Evolutionary conservation across 192 early-diverging fungal genomes (phyloP).

Genomic region (Rhizoclosmatium globosum): DNA sequence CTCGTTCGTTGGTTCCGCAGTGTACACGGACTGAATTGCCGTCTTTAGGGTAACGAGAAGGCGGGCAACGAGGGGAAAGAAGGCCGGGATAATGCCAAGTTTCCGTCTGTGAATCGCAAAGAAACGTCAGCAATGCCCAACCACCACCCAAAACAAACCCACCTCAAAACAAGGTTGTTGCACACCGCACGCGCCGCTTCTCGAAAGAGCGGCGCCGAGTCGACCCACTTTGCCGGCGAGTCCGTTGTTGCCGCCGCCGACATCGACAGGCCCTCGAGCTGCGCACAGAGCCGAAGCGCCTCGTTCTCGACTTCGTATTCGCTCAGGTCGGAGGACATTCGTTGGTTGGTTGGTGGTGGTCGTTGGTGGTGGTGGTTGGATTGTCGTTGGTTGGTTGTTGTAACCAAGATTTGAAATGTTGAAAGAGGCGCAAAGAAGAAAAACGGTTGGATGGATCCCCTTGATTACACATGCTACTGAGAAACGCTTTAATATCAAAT

Average conservation of each 20-base stretch:
- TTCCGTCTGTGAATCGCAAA: slow-evolving; percentile 20
- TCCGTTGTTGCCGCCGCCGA: neutral
- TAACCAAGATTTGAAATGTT: too few relatives aligned
- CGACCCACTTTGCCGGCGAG: neutral
- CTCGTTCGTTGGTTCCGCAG: neutral
- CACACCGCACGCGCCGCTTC: slow-evolving; percentile 14
- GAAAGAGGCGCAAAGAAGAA: too few relatives aligned
- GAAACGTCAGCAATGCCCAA: neutral
- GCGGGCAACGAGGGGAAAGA: slow-evolving; percentile 21
- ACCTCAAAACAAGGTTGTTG: too few relatives aligned
- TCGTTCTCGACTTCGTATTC: slow-evolving; percentile 23
- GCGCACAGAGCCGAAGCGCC: slow-evolving; percentile 18
- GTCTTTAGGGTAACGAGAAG: neutral
- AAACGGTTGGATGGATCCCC: too few relatives aligned
- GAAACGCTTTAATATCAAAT: too few relatives aligned
- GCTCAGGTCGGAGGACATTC: neutral
- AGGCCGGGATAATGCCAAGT: slow-evolving; percentile 26
- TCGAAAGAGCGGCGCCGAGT: slow-evolving; percentile 4
- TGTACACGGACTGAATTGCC: neutral
- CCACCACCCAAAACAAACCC: neutral
- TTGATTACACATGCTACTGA: too few relatives aligned
- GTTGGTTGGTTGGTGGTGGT: neutral
- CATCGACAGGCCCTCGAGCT: neutral
- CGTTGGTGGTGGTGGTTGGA: too few relatives aligned
- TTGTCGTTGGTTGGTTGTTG: too few relatives aligned